Evolutionary conservation across 768 basidiomycete genomes (phyloP).

Genomic region (Crassisporium funariophilum): DNA sequence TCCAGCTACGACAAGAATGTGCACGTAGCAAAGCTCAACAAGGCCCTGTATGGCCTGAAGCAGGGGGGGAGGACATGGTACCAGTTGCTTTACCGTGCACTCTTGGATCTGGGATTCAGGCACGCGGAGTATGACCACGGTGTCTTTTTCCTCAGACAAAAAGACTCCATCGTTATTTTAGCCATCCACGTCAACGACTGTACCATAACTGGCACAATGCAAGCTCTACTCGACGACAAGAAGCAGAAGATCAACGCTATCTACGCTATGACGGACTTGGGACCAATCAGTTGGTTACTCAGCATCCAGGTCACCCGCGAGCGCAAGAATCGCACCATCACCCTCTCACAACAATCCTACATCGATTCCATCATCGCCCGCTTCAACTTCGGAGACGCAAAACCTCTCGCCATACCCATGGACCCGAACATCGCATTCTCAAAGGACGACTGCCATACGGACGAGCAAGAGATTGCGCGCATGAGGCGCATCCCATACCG

Average conservation of each 20-base stretch:
- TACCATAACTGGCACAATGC: conserved; percentile 1
- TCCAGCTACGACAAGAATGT: background rate
- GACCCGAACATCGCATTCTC: background rate
- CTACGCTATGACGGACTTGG: conserved; percentile 25
- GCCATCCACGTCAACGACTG: conserved; percentile 8
- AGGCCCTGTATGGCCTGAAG: conserved; percentile 8
- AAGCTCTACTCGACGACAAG: conserved; percentile 10
- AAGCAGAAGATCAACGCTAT: conserved; percentile 14
- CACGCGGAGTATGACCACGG: background rate
- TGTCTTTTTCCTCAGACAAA: background rate
- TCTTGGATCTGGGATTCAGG: conserved; percentile 1
- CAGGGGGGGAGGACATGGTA: conserved; percentile 6
- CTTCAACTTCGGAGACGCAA: conserved; percentile 11
- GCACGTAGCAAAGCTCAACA: background rate
- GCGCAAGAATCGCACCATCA: conserved; percentile 19
- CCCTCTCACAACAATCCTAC: conserved; percentile 32
- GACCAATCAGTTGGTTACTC: conserved; percentile 23
- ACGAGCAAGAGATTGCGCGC: conserved; percentile 7
- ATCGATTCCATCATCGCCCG: conserved; percentile 30
- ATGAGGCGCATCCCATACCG: conserved; percentile 26
- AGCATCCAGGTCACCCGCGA: conserved; percentile 20
- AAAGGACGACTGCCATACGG: conserved; percentile 16
- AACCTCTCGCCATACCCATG: background rate
- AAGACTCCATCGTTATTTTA: background rate
- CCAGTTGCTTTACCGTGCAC: background rate